Percentiles rank a stretch among this genome's conserved stretches.
phyloP scores from a whole-genome alignment of 2,329 filamentous ascomycete genomes.

The Pseudocercospora macadamiae region DNA sequence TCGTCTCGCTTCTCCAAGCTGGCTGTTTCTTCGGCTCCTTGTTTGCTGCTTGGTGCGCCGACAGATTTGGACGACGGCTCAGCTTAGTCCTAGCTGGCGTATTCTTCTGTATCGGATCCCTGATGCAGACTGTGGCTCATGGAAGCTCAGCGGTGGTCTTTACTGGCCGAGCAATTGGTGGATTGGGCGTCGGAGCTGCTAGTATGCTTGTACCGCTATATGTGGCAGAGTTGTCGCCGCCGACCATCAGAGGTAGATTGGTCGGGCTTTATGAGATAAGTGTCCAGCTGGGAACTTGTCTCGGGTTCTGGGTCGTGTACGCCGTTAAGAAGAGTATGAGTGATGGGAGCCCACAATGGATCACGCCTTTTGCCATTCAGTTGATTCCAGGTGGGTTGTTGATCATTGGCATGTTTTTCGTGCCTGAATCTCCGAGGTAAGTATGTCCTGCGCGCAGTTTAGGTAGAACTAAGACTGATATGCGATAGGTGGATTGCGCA shows the following conservation, averaged over 20 bases:
- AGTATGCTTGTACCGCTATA: constrained; percentile 39
- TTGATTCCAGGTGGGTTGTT: constrained; percentile 36
- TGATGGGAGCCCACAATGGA: constrained; percentile 24
- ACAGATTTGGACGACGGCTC: constrained; percentile 16
- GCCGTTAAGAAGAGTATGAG: constrained; percentile 32
- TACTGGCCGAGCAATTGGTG: constrained; percentile 33
- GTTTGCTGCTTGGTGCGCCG: constrained; percentile 14
- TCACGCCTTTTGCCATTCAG: constrained; percentile 33
- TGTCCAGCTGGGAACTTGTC: constrained; percentile 34
- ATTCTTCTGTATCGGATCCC: constrained; percentile 19
- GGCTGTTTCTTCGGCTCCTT: constrained; percentile 25
- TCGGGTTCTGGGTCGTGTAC: constrained; percentile 41
- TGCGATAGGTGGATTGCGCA: constrained; percentile 31
- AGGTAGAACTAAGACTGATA: background rate
- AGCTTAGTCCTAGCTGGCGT: constrained; percentile 19
- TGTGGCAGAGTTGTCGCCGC: constrained; percentile 36
- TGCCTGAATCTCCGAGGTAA: constrained; percentile 34
- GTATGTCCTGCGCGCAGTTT: background rate
- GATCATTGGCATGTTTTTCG: constrained; percentile 32
- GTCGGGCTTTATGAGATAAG: constrained; percentile 36
- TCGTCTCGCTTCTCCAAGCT: constrained; percentile 23
- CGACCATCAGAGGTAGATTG: constrained; percentile 38
- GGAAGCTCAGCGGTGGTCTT: constrained; percentile 50
- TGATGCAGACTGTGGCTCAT: constrained; percentile 47
- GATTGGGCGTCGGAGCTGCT: constrained; percentile 34